phyloP scores from a whole-genome alignment of 345 rosid species.

The Isatis tinctoria region DNA sequence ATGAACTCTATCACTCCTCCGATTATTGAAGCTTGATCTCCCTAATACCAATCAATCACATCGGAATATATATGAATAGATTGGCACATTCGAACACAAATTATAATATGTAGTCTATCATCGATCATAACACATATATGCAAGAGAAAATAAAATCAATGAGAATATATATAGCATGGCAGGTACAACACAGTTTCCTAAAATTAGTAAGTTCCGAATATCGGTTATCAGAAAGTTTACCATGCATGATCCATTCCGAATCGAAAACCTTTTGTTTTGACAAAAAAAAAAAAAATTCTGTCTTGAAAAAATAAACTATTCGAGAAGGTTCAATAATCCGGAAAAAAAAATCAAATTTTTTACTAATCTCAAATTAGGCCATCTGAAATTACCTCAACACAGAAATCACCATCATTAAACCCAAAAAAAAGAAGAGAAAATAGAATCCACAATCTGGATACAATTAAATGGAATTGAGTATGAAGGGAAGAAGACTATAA shows the following conservation, averaged over 20 bases:
- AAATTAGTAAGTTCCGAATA: not conserved
- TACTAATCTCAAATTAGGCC: not conserved
- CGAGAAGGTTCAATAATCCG: not conserved
- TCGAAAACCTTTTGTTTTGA: not conserved
- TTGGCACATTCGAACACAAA: not conserved
- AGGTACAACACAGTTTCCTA: not conserved
- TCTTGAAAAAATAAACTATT: not conserved
- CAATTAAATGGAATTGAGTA: not conserved
- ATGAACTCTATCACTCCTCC: constrained; percentile 92
- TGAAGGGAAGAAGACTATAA: not conserved
- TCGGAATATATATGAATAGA: not conserved
- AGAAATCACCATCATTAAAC: not conserved
- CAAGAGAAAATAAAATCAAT: not conserved
- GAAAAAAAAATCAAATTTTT: not conserved
- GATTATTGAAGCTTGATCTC: constrained; percentile 94
- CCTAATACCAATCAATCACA: constrained; percentile 36
- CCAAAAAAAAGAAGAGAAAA: not conserved
- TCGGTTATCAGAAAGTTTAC: not conserved
- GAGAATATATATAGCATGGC: not conserved
- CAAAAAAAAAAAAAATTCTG: not conserved
- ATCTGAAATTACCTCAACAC: not conserved
- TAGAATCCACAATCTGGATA: not conserved
- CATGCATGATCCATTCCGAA: not conserved
- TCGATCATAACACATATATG: not conserved
- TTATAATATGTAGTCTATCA: not conserved